Evolutionary conservation across 495 filamentous ascomycete genomes (phyloP).

Genomic region (Bacidia gigantensis): DNA sequence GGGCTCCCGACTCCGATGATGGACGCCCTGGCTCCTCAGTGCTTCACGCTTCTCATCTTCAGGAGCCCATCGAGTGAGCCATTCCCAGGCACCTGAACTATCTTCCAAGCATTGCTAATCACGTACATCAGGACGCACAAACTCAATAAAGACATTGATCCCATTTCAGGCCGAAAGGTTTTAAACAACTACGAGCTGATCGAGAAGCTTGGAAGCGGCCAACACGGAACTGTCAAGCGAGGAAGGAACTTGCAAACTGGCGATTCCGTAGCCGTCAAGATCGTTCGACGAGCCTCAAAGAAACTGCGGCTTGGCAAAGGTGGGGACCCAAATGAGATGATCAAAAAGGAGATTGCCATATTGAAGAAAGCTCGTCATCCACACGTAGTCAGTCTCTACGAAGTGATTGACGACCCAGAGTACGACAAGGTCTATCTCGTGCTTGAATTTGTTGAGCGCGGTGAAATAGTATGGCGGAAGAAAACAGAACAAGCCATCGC

Average conservation of each 20-base stretch:
- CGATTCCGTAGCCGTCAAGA: conserved; percentile 91
- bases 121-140: conserved; percentile 18
- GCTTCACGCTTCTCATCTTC: conserved; percentile 50
- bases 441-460: conserved; percentile 82
- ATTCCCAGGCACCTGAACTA: neutral
- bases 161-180: conserved; percentile 75
- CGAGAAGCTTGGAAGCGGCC: conserved; percentile 85
- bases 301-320: conserved; percentile 73
- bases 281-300: conserved; percentile 90
- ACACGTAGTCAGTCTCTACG: conserved; percentile 84
- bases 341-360: conserved; percentile 93
- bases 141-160: conserved; percentile 50
- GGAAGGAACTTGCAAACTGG: conserved; percentile 63
- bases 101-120: neutral
- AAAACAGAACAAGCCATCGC: conserved; percentile 68
- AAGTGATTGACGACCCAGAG: conserved; percentile 94
- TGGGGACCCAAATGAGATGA: conserved; percentile 73
- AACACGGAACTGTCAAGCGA: conserved; percentile 95
- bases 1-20: conserved; percentile 34
- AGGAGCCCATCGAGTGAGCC: conserved; percentile 48
- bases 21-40: conserved; percentile 37
- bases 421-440: conserved; percentile 97
- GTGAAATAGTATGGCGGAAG: conserved; percentile 87
- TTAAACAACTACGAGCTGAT: conserved; percentile 97
- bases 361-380: conserved; percentile 94